Base-by-base conservation (phyloP, 495 filamentous ascomycete species). In the Melanomma pulvis-pyrius region DNA sequence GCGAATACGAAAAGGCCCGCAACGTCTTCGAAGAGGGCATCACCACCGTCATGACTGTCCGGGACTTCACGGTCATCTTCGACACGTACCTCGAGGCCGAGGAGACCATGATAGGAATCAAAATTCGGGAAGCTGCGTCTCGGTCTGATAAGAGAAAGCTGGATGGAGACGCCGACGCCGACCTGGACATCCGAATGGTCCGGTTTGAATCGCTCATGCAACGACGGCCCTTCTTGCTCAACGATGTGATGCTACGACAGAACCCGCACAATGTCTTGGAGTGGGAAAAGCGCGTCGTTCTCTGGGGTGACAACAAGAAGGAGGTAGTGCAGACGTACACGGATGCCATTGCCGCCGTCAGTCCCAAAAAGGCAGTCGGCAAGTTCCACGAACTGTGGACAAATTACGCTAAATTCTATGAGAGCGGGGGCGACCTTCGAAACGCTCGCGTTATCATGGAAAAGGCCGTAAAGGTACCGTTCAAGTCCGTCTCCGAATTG, bases 141-240 rank as follows among this genome's bases (percentile, higher is more conserved):
- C 88, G 96, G 50, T 88, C 93, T 25, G 89, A 92, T 59, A 92
- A 94, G 72, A 92, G 88, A 29, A 86, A 87, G 61, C 74, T 88
- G 2, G 87, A 97, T 67, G 90, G 94, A 70, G 87, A 92, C 67
- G 90, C 93, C 24, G 96, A 99, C 70, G 92, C 96, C 62, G 94
- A 99, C 69, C 83, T 99, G 17, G 96, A 99, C 74, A 92, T 98
- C 53, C 89, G 96, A 15, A 96, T 99, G 92, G 88, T 96, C 83
- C 86, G 96, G 30, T 98, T 99, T 71, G 96, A 99, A 77, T 92
- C 97, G 68, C 83, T 99, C 54, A 98, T 98, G 93, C 92, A 98
- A 76, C 88, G 96, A 56, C 84, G 96, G 44, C 93, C 96, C 11
- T 99, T 99, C 83, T 83, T 99, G 22, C 85, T 98, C 51, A 99